A percentile compares a stretch with the other conserved stretches of the same genome.
Evolutionary conservation across 441 rosid genomes (phyloP).

Genomic region (Hura crepitans): DNA sequence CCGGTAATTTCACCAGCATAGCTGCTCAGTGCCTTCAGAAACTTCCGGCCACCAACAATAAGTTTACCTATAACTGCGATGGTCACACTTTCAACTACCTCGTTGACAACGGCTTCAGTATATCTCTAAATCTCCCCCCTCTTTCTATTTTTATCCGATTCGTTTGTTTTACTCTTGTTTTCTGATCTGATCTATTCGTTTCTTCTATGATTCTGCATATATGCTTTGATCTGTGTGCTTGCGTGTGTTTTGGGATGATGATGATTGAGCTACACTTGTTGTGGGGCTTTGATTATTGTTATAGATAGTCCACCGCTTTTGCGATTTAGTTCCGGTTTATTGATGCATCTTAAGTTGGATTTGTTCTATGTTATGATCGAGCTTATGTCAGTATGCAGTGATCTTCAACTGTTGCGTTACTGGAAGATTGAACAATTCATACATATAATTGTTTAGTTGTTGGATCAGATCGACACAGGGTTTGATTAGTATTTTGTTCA

Average conservation of each 20-base stretch:
- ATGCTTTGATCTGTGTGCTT: constrained; percentile 10
- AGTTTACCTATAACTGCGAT: constrained; percentile 79
- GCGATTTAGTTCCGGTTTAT: constrained; percentile 1
- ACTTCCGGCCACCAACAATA: constrained; percentile 62
- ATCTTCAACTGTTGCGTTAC: not conserved
- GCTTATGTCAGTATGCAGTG: not conserved
- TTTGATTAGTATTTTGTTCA: not conserved
- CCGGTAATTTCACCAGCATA: constrained; percentile 61
- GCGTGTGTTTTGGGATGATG: not conserved
- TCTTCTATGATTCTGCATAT: not conserved
- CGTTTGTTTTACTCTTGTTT: not conserved
- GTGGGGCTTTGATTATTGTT: not conserved
- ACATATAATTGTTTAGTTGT: not conserved
- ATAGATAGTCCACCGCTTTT: not conserved
- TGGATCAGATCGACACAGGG: not conserved
- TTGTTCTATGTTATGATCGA: not conserved
- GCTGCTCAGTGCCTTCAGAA: constrained; percentile 78
- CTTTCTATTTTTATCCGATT: not conserved
- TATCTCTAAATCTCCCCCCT: not conserved
- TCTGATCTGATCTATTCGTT: constrained; percentile 21
- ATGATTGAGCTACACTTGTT: not conserved
- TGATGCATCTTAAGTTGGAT: not conserved
- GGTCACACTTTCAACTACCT: constrained; percentile 79
- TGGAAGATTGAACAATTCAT: not conserved
- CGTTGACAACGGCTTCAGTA: constrained; percentile 66